These are phyloP conservation scores for Suillus placidus DNA, from an alignment of 768 basidiomycete genomes.

Conservation along the genomic window DNA sequence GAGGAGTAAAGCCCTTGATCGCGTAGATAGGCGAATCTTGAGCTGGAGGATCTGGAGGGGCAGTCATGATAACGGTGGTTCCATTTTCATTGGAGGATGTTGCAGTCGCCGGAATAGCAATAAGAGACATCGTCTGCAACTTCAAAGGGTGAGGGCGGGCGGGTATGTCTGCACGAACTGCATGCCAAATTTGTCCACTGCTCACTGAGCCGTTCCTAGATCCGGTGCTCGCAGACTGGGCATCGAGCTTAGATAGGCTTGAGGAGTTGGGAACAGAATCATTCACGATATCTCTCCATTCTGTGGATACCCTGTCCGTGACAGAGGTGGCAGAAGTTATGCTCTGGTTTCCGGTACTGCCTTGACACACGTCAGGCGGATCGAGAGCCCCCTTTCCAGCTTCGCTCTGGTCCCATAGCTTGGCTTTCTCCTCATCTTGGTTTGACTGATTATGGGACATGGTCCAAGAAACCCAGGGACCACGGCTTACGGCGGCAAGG, in stretches of 20 bases:
- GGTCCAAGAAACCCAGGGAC: slow-evolving; percentile 43
- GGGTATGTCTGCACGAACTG: slow-evolving; percentile 7
- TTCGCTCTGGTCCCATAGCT: slow-evolving; percentile 36
- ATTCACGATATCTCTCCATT: slow-evolving; percentile 10
- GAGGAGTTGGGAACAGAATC: slow-evolving; percentile 13
- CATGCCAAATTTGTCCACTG: slow-evolving; percentile 9
- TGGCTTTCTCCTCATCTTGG: slow-evolving; percentile 30
- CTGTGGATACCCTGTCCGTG: slow-evolving; percentile 14
- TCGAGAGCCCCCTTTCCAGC: slow-evolving; percentile 32
- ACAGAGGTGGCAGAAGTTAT: slow-evolving; percentile 2
- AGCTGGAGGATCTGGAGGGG: slow-evolving; percentile 13
- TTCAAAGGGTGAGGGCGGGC: slow-evolving; percentile 9
- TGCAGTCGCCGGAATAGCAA: slow-evolving; percentile 3
- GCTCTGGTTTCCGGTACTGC: neutral
- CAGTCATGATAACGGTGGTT: neutral
- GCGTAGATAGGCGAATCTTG: slow-evolving; percentile 50
- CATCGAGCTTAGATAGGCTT: slow-evolving; percentile 14
- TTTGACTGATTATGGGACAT: slow-evolving; percentile 29
- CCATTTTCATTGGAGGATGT: neutral
- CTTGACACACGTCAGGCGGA: slow-evolving; percentile 11
- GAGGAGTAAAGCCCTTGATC: slow-evolving; percentile 40
- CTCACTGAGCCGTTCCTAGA: slow-evolving; percentile 15
- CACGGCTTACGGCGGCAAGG: slow-evolving; percentile 27
- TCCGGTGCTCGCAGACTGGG: slow-evolving; percentile 10
- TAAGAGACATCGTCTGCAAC: neutral